phyloP scores from a whole-genome alignment of 106 monocot genomes.

The Dendrobium nobile region DNA sequence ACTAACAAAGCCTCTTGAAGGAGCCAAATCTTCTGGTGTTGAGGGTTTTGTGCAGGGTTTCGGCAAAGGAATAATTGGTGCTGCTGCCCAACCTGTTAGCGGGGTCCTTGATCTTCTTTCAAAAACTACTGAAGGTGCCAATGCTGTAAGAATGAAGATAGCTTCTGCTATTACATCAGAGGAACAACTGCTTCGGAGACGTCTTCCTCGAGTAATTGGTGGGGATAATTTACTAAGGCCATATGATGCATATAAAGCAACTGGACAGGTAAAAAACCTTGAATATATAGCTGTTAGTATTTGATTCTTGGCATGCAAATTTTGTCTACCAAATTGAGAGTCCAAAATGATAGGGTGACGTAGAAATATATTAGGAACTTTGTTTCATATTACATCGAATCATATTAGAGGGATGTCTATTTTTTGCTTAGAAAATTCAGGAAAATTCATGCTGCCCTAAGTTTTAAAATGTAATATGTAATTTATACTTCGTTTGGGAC shows the following conservation, averaged over 20 bases:
- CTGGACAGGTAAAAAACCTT: conserved; percentile 60
- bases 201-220: conserved; percentile 83
- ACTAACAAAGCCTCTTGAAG: conserved; percentile 90
- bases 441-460: no score
- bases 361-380: no score
- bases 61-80: conserved; percentile 95
- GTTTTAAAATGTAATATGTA: no score
- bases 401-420: no score
- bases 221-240: conserved; percentile 85
- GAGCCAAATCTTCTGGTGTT: conserved; percentile 94
- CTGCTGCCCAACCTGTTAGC: conserved; percentile 93
- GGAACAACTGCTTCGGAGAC: conserved; percentile 74
- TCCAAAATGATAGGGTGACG: no score
- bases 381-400: no score
- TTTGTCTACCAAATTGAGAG: no score
- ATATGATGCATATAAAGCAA: conserved; percentile 82
- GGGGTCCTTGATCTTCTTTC: conserved; percentile 96
- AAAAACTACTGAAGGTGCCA: conserved; percentile 98
- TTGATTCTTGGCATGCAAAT: no score
- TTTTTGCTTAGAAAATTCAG: no score
- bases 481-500: no score
- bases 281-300: not conserved
- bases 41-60: conserved; percentile 98
- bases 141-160: conserved; percentile 94
- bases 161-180: conserved; percentile 92